Conservation (phyloP, 768 basidiomycete species). For the Collybia mongolica region DNA sequence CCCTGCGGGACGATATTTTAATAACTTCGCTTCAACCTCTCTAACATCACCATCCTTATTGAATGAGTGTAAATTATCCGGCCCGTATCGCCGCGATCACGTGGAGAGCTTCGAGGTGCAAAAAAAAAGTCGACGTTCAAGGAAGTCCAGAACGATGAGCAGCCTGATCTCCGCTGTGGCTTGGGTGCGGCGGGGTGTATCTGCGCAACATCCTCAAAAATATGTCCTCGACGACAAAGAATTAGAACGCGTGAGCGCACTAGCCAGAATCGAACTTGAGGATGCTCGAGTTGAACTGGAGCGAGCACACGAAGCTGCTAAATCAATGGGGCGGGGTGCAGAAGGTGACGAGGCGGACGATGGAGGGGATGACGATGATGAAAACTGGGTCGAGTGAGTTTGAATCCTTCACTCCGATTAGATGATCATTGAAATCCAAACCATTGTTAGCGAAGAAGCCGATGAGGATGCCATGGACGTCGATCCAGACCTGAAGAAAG, state of each 20-base stretch:
- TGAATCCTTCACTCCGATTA: slow-evolving; percentile 7
- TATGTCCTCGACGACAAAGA: slow-evolving; percentile 92
- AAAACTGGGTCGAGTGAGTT: slow-evolving; percentile 89
- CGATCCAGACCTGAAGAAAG: slow-evolving; percentile 37
- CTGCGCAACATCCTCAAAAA: slow-evolving; percentile 74
- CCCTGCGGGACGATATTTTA: too few relatives aligned
- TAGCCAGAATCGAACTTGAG: slow-evolving; percentile 86
- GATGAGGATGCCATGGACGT: slow-evolving; percentile 61
- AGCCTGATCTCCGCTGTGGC: slow-evolving; percentile 73
- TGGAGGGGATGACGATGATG: slow-evolving; percentile 47
- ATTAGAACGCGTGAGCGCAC: slow-evolving; percentile 82
- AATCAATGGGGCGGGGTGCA: slow-evolving; percentile 65
- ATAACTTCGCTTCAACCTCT: too few relatives aligned
- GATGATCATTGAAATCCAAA: slow-evolving; percentile 13
- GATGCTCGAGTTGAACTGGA: slow-evolving; percentile 86
- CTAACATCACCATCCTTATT: too few relatives aligned
- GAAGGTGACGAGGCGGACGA: slow-evolving; percentile 70
- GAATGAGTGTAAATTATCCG: not conserved
- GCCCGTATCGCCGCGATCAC: slow-evolving; percentile 11
- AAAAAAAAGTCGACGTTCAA: too few relatives aligned
- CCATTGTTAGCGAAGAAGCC: slow-evolving; percentile 26
- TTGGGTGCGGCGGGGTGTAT: slow-evolving; percentile 82
- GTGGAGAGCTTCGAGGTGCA: not conserved
- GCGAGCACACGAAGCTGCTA: slow-evolving; percentile 74
- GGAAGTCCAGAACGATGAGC: slow-evolving; percentile 46